phyloP scores from a whole-genome alignment of 139 green algal species.

The Microglena sp. region DNA sequence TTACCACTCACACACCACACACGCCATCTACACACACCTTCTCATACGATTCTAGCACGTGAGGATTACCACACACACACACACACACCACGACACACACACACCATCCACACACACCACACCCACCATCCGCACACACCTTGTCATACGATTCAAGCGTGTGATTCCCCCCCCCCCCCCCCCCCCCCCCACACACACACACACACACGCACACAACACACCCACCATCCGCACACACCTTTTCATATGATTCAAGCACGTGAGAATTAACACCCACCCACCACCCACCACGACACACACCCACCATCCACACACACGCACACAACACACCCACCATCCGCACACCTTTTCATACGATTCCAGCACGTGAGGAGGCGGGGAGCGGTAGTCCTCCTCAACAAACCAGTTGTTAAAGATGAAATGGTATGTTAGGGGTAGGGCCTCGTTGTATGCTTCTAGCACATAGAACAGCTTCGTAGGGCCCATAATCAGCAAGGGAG shows the following conservation, averaged over 20 bases:
- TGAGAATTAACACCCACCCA: not conserved
- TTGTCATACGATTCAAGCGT: not conserved
- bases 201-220: conserved; percentile 5
- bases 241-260: not conserved
- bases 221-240: not conserved
- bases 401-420: conserved; percentile 56
- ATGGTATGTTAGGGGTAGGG: conserved; percentile 24
- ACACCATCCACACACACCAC: not conserved
- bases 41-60: no score
- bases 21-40: no score
- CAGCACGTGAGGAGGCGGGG: not conserved
- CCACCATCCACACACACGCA: conserved; percentile 4
- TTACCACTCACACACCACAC: no score
- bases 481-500: conserved; percentile 73
- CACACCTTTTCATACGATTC: not conserved
- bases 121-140: not conserved
- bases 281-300: not conserved
- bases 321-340: conserved; percentile 2
- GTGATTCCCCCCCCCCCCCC: not conserved
- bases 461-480: conserved; percentile 60
- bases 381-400: not conserved
- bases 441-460: conserved; percentile 45
- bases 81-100: not conserved
- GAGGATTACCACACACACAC: not conserved
- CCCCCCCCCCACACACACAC: no score